phyloP scores from a whole-genome alignment of 805 yeast genomes.

The Maudiozyma saulgeensis region DNA sequence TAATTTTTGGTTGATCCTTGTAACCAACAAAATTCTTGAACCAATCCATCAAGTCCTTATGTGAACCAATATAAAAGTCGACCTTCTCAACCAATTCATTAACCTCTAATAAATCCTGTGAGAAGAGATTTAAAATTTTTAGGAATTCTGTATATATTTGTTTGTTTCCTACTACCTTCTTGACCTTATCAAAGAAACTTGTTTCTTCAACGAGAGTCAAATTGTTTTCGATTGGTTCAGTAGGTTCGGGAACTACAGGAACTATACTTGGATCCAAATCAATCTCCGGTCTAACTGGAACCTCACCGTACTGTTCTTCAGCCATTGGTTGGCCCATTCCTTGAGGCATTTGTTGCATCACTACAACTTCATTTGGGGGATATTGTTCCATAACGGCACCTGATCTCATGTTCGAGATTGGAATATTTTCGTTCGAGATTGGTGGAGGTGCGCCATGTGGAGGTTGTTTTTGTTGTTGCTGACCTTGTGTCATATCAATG shows the following conservation, averaged over 20 bases:
- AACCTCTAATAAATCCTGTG: slow-evolving; percentile 85
- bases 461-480: slow-evolving; percentile 6
- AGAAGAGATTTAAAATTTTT: slow-evolving; percentile 75
- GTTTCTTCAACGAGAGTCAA: slow-evolving; percentile 75
- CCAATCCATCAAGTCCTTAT: slow-evolving; percentile 77
- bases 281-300: slow-evolving; percentile 31
- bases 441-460: slow-evolving; percentile 5
- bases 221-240: slow-evolving; percentile 43
- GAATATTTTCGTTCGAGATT: slow-evolving; percentile 24
- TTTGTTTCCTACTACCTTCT: slow-evolving; percentile 78
- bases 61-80: slow-evolving; percentile 75
- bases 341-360: slow-evolving; percentile 15
- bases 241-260: slow-evolving; percentile 82
- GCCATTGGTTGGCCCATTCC: slow-evolving; percentile 4
- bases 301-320: slow-evolving; percentile 12
- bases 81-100: slow-evolving; percentile 73
- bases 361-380: slow-evolving; percentile 12
- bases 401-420: slow-evolving; percentile 31
- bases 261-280: slow-evolving; percentile 58
- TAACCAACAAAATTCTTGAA: slow-evolving; percentile 86
- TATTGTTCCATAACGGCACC: slow-evolving; percentile 1
- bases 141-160: slow-evolving; percentile 87
- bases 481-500: slow-evolving; percentile 12
- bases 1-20: slow-evolving; percentile 73
- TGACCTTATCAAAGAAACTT: slow-evolving; percentile 83